Evolutionary conservation across 768 basidiomycete genomes (phyloP), one percentile per base, ranked within the genome.

Genomic region (Neoboletus subvelutipes): DNA sequence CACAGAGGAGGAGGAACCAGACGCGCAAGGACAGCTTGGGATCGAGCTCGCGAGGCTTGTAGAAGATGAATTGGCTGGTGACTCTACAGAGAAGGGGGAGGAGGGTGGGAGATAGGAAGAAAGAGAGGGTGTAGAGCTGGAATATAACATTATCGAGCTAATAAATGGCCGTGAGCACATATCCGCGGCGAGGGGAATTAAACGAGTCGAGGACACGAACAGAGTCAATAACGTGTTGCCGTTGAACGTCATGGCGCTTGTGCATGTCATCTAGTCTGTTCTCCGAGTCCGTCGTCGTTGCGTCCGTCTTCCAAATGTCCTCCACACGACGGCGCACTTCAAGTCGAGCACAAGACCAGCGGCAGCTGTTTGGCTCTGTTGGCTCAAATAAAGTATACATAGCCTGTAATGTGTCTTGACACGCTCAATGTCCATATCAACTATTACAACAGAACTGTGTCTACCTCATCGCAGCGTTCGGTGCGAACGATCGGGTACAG

Each of bases 81-180:
- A 85, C 62, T 39, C 90, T 81, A 10, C 64, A 73, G 9, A 72
- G 51, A 17, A 72, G 45, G 42, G 71, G 72, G 29, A 74, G 45
- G 56, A 90, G 65, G 33, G 85, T 79, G 9, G 90, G 90, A 4
- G 88, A 85, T 33, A 88, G 77, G 72, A 92, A 82, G 78, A 89
- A 92, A 42, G 89, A 91, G 55, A 91, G 69, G 50, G 83, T 80
- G 70, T 88, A 83, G 59, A 92, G 74, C 67, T 90, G 87, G 74
- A 87, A 87, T 57, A 88, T 76, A 33, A 90, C 73, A 56, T 78
- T 72, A 70, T 91, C 86, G 69, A 91, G 79, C 90, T 91, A 51
- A 45, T 45, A 36, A 34, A 55, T 57, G 48, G 42, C 48, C 39
- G 52, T 59, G 43, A 61, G 53, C 48, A 51, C 48, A 60, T 22